Evolutionary conservation across 1,284 basidiomycete genomes (phyloP).

Genomic region (Ganoderma multipileum): DNA sequence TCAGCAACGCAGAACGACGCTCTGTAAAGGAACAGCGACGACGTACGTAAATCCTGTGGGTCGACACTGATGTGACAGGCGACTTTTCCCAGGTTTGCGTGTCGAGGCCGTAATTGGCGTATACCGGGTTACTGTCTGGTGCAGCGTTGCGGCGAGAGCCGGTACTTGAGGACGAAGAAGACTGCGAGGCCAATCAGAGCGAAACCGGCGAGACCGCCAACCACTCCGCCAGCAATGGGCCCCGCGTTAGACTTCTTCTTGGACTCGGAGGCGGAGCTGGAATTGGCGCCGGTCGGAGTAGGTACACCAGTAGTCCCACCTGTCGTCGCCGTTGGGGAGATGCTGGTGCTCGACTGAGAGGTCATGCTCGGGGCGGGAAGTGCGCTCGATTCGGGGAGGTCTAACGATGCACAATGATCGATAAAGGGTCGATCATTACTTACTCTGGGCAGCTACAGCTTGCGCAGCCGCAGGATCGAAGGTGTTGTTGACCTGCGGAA

Average conservation of each 20-base stretch:
- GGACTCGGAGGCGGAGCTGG: not conserved
- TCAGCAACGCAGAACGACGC: not conserved
- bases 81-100: constrained; percentile 17
- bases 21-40: not conserved
- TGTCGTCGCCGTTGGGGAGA: not conserved
- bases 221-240: constrained; percentile 17
- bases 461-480: constrained; percentile 15
- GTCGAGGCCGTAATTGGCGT: constrained; percentile 7
- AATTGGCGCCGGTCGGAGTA: not conserved
- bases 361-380: not conserved
- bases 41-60: constrained; percentile 23
- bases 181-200: constrained; percentile 12
- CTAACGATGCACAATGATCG: not conserved
- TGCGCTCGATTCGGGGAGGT: constrained; percentile 16
- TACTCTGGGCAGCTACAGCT: constrained; percentile 11
- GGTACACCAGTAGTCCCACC: not conserved
- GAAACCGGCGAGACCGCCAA: constrained; percentile 17
- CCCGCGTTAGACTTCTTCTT: constrained; percentile 20
- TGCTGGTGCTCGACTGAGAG: not conserved
- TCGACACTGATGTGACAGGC: not conserved
- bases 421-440: no score
- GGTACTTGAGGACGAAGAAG: constrained; percentile 15
- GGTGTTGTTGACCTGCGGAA: constrained; percentile 6
- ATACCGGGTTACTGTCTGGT: not conserved
- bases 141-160: constrained; percentile 4